Evolutionary conservation across 805 yeast genomes (phyloP).

Genomic region (Cyberlindnera mrakii): DNA sequence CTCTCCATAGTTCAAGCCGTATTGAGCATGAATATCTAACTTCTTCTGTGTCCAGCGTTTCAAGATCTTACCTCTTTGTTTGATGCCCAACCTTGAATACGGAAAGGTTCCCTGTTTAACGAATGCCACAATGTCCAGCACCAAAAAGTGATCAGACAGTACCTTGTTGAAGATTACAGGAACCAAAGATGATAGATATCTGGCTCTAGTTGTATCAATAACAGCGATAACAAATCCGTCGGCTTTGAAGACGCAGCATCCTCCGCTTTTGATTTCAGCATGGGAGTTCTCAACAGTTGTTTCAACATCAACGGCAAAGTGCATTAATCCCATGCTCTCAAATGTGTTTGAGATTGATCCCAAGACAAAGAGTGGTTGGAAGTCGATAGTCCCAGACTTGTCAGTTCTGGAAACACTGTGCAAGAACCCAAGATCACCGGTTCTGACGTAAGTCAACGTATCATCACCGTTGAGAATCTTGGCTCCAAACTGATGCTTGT

Average conservation of each 20-base stretch:
- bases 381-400: conserved; percentile 32
- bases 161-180: conserved; percentile 79
- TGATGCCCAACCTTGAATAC: conserved; percentile 63
- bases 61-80: conserved; percentile 69
- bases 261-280: conserved; percentile 39
- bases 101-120: conserved; percentile 60
- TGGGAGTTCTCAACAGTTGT: conserved; percentile 51
- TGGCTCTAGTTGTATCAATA: conserved; percentile 51
- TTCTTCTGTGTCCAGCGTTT: conserved; percentile 46
- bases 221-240: conserved; percentile 75
- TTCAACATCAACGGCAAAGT: conserved; percentile 84
- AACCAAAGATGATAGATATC: conserved; percentile 63
- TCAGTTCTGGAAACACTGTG: conserved; percentile 57
- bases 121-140: conserved; percentile 80
- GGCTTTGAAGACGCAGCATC: conserved; percentile 72
- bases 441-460: conserved; percentile 64
- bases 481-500: conserved; percentile 49
- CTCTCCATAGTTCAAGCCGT: conserved; percentile 65
- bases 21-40: conserved; percentile 36
- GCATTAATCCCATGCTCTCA: conserved; percentile 86
- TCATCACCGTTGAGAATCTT: conserved; percentile 59
- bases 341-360: conserved; percentile 84
- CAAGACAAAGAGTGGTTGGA: conserved; percentile 78
- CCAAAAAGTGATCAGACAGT: conserved; percentile 72
- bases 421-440: conserved; percentile 92